These are phyloP conservation scores for Cyberlindnera subsufficiens DNA, from an alignment of 805 yeast genomes.

Conservation along the genomic window DNA sequence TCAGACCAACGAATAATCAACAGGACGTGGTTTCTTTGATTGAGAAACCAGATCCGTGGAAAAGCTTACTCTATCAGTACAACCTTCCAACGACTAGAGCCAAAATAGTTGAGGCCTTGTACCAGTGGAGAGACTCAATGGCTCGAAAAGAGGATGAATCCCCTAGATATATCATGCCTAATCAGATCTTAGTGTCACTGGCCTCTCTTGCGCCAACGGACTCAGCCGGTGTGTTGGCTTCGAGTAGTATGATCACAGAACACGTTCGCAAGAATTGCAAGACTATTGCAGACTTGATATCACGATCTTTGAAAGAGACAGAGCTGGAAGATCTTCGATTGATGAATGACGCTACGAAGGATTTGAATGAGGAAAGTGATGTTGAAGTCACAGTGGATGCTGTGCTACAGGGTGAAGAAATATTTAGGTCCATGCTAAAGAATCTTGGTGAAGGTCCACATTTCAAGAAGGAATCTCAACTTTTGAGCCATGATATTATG, in stretches of 20 bases:
- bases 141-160: constrained; percentile 85
- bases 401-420: constrained; percentile 8
- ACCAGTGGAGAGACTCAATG: constrained; percentile 73
- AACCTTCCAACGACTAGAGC: constrained; percentile 51
- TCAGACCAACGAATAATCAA: constrained; percentile 34
- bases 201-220: constrained; percentile 55
- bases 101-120: constrained; percentile 53
- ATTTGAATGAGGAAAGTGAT: background rate
- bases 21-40: constrained; percentile 42
- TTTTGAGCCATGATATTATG: background rate
- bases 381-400: constrained; percentile 7
- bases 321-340: constrained; percentile 32
- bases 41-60: constrained; percentile 63
- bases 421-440: constrained; percentile 1
- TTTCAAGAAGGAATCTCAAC: background rate
- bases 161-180: constrained; percentile 76
- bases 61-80: constrained; percentile 53
- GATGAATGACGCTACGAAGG: constrained; percentile 24
- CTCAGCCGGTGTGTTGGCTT: constrained; percentile 45
- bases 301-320: constrained; percentile 19
- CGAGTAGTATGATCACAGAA: constrained; percentile 41
- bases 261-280: constrained; percentile 53
- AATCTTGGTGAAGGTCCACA: background rate
- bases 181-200: constrained; percentile 62
- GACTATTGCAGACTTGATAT: constrained; percentile 53